Percentiles rank a stretch among this genome's conserved stretches.
These are phyloP conservation scores for Syncephalis fuscata DNA, from an alignment of 371 early-diverging fungal genomes.

Conservation along the genomic window DNA sequence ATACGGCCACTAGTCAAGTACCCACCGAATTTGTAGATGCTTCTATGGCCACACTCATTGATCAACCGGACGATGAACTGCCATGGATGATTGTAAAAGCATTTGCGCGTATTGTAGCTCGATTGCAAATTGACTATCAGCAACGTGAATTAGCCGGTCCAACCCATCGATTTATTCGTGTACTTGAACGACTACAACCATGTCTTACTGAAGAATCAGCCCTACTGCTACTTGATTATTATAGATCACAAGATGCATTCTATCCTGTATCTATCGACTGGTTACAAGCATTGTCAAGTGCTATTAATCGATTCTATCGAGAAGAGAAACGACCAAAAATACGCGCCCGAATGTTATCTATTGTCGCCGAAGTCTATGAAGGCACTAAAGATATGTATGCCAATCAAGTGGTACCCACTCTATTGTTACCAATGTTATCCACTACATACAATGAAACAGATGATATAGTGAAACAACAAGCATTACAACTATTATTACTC, in stretches of 20 bases:
- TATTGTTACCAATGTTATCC: conserved; percentile 35
- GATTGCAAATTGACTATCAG: conserved; percentile 7
- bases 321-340: conserved; percentile 15
- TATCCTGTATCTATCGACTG: conserved; percentile 45
- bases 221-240: conserved; percentile 29
- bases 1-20: background rate
- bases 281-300: conserved; percentile 29
- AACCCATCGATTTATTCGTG: conserved; percentile 26
- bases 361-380: conserved; percentile 30
- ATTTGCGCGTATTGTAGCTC: conserved; percentile 3
- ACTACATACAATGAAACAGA: no score
- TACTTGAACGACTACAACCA: conserved; percentile 32
- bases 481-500: no score
- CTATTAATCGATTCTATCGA: conserved; percentile 35
- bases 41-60: background rate
- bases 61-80: no score
- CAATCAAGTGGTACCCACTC: conserved; percentile 22
- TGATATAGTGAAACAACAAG: no score
- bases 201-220: conserved; percentile 37
- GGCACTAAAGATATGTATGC: conserved; percentile 38
- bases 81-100: no score
- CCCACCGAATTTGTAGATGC: background rate
- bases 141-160: conserved; percentile 18
- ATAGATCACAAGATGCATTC: conserved; percentile 35
- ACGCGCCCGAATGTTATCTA: conserved; percentile 28